A percentile compares a stretch with the other conserved stretches of the same genome.
phyloP scores from a whole-genome alignment of 805 yeast genomes.

The Metschnikowia vanudenii region DNA sequence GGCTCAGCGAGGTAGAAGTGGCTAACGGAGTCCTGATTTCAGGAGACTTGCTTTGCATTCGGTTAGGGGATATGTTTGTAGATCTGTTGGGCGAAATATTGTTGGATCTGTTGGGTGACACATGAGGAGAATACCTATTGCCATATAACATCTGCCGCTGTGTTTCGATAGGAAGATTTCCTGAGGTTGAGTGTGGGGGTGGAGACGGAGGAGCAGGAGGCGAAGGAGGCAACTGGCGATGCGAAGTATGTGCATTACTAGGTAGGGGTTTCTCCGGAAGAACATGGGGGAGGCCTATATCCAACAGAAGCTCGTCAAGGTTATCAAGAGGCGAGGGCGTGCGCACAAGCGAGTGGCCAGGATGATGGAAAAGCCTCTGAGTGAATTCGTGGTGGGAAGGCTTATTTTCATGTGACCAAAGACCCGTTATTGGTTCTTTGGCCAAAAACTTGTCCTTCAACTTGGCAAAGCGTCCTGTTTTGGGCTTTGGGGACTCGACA shows the following conservation, averaged over 20 bases:
- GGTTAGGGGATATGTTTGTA: too few species aligned
- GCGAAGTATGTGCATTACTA: too few species aligned
- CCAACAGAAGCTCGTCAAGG: constrained; percentile 8
- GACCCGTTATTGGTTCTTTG: constrained; percentile 33
- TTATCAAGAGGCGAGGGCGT: constrained; percentile 10
- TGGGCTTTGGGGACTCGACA: constrained; percentile 22
- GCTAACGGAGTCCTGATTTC: background rate
- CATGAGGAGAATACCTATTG: background rate
- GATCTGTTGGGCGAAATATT: too few species aligned
- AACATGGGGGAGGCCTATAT: background rate
- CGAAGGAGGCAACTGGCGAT: background rate
- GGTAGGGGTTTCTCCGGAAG: constrained; percentile 1
- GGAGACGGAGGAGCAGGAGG: constrained; percentile 23
- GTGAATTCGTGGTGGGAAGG: background rate
- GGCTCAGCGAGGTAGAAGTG: constrained; percentile 8
- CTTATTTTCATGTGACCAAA: constrained; percentile 22
- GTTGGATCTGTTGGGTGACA: too few species aligned
- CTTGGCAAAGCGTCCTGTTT: constrained; percentile 29
- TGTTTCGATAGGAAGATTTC: background rate
- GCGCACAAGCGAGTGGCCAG: background rate
- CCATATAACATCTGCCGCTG: background rate
- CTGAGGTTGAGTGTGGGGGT: constrained; percentile 23
- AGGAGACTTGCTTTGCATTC: constrained; percentile 3
- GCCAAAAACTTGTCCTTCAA: constrained; percentile 33
- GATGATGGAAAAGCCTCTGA: background rate